These are phyloP conservation scores for Thermomyces lanuginosus DNA, from an alignment of 2,329 filamentous ascomycete species.

Conservation along the genomic window DNA sequence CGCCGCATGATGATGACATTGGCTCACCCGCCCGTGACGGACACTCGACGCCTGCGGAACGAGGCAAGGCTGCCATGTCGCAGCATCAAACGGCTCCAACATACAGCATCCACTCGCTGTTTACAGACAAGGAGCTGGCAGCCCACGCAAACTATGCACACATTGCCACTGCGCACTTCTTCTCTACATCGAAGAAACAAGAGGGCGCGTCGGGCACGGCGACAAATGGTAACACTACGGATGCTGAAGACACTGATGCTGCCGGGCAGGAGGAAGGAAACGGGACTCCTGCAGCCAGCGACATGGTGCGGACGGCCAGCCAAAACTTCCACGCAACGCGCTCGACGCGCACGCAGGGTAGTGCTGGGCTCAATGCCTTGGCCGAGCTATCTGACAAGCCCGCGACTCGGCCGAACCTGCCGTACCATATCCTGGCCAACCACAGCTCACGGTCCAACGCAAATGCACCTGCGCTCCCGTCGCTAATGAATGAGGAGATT, in stretches of 20 bases:
- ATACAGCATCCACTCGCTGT: conserved; percentile 47
- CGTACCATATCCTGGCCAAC: conserved; percentile 31
- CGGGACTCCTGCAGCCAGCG: conserved; percentile 30
- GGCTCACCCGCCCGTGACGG: conserved; percentile 41
- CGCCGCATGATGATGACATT: conserved; percentile 38
- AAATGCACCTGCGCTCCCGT: conserved; percentile 26
- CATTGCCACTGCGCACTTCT: conserved; percentile 40
- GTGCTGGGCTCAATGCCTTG: conserved; percentile 38
- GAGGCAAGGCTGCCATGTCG: conserved; percentile 37
- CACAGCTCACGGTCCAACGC: conserved; percentile 29
- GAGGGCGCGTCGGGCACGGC: conserved; percentile 23
- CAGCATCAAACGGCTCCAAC: conserved; percentile 42
- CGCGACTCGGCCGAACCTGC: conserved; percentile 29
- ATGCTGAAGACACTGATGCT: conserved; percentile 24
- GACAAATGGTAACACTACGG: conserved; percentile 25
- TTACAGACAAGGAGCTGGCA: conserved; percentile 50
- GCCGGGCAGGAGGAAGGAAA: conserved; percentile 26
- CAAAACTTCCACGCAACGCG: conserved; percentile 41
- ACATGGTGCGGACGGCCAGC: conserved; percentile 46
- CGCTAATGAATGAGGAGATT: conserved; percentile 31
- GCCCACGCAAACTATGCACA: conserved; percentile 46
- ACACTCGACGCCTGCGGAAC: conserved; percentile 33
- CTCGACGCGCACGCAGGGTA: conserved; percentile 35
- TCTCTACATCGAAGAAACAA: conserved; percentile 37
- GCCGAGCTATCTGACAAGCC: conserved; percentile 39